Evolutionary conservation across 73 alveolate species (phyloP).

Genomic region (Tetrahymena elliotti): DNA sequence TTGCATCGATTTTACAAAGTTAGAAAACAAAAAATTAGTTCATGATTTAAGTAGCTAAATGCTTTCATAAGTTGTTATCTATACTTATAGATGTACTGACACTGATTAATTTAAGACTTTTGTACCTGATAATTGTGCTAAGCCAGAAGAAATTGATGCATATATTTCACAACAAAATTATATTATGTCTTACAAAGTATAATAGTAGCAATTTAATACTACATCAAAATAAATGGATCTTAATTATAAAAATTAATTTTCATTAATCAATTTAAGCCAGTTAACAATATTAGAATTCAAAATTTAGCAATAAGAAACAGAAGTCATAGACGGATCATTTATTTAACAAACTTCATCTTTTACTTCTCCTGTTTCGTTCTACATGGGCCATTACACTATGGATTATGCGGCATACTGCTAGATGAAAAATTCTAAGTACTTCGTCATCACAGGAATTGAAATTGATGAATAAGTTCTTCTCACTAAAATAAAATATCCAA

Average conservation of each 20-base stretch:
- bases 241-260: no score
- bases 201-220: not conserved
- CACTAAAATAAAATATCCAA: not conserved
- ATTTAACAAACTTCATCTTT: not conserved
- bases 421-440: not conserved
- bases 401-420: not conserved
- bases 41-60: not conserved
- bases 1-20: not conserved
- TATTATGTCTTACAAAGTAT: not conserved
- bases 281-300: not conserved
- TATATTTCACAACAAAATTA: not conserved
- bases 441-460: not conserved
- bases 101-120: not conserved
- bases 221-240: not conserved
- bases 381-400: not conserved
- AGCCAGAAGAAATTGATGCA: not conserved
- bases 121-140: not conserved
- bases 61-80: not conserved
- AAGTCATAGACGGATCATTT: not conserved
- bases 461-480: not conserved
- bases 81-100: not conserved
- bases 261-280: not conserved
- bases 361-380: not conserved
- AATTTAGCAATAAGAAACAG: not conserved
- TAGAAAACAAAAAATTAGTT: no score